These are phyloP conservation scores for Haematococcus lacustris DNA, from an alignment of 139 green algal genomes.

Conservation along the genomic window DNA sequence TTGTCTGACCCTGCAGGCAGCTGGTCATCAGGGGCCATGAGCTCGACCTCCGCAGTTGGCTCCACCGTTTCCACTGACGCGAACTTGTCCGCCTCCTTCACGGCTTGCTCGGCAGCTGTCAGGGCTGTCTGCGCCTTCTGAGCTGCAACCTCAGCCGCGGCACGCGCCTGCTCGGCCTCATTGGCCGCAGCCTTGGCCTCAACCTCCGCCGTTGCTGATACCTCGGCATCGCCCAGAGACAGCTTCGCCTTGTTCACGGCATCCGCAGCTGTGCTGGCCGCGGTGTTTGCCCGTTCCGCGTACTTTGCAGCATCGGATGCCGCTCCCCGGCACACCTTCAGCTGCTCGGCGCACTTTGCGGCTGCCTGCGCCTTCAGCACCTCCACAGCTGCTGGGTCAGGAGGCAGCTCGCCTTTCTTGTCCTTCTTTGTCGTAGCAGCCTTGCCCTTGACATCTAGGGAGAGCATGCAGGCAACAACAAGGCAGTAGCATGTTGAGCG, in stretches of 20 bases:
- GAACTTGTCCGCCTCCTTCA: constrained; percentile 36
- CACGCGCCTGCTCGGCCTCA: constrained; percentile 33
- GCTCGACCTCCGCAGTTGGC: constrained; percentile 1
- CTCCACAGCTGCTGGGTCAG: constrained; percentile 44
- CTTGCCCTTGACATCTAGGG: constrained; percentile 1
- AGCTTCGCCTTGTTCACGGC: constrained; percentile 31
- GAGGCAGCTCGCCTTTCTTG: constrained; percentile 33
- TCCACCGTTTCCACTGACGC: constrained; percentile 20
- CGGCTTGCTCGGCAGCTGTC: constrained; percentile 41
- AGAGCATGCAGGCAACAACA: too few relatives aligned
- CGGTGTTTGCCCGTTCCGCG: constrained; percentile 32
- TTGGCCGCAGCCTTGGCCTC: constrained; percentile 31
- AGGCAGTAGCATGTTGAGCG: too few relatives aligned
- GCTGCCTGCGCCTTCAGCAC: constrained; percentile 57
- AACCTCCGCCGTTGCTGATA: constrained; percentile 33
- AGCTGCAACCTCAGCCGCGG: constrained; percentile 25
- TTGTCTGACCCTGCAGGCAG: too few relatives aligned
- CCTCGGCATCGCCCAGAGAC: constrained; percentile 34
- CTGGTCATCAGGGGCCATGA: too few relatives aligned
- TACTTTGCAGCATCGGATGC: constrained; percentile 33
- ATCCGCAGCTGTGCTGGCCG: constrained; percentile 26
- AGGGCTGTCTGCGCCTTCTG: constrained; percentile 38
- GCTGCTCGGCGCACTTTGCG: constrained; percentile 54
- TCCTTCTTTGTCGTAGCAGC: background rate
- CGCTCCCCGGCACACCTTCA: constrained; percentile 44